phyloP scores from a whole-genome alignment of 2,329 filamentous ascomycete genomes.

The Onygenales sp. region DNA sequence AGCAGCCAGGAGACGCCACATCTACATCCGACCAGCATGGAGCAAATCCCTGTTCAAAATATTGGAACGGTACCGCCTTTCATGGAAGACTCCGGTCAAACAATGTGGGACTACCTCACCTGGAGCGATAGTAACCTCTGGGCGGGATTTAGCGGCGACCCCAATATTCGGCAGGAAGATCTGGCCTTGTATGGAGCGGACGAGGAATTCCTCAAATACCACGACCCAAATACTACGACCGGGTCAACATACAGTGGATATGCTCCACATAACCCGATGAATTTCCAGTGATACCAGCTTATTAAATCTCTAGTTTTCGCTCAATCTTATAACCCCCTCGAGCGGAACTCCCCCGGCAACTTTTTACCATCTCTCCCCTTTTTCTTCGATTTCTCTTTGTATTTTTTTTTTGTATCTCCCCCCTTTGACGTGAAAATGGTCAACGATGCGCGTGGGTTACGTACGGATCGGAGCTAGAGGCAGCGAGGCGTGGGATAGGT shows the following conservation, averaged over 20 bases:
- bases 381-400: too few species aligned
- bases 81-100: constrained; percentile 20
- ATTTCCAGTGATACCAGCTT: background rate
- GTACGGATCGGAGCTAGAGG: too few species aligned
- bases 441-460: too few species aligned
- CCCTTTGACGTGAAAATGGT: too few species aligned
- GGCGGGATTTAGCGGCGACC: constrained; percentile 18
- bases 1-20: too few species aligned
- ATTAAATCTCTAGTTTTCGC: too few species aligned
- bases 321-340: too few species aligned
- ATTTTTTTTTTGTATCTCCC: too few species aligned
- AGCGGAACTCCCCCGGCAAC: too few species aligned
- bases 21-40: background rate
- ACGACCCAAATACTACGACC: constrained; percentile 14
- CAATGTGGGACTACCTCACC: constrained; percentile 29
- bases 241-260: background rate
- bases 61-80: constrained; percentile 18
- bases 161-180: constrained; percentile 16
- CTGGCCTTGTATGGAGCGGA: constrained; percentile 18
- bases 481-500: too few species aligned
- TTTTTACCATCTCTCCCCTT: too few species aligned
- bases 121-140: constrained; percentile 28
- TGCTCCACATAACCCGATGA: background rate
- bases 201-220: constrained; percentile 11
- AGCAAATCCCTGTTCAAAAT: constrained; percentile 10